Evolutionary conservation across 2,329 filamentous ascomycete genomes (phyloP).

Genomic region (Laburnicola sp.): DNA sequence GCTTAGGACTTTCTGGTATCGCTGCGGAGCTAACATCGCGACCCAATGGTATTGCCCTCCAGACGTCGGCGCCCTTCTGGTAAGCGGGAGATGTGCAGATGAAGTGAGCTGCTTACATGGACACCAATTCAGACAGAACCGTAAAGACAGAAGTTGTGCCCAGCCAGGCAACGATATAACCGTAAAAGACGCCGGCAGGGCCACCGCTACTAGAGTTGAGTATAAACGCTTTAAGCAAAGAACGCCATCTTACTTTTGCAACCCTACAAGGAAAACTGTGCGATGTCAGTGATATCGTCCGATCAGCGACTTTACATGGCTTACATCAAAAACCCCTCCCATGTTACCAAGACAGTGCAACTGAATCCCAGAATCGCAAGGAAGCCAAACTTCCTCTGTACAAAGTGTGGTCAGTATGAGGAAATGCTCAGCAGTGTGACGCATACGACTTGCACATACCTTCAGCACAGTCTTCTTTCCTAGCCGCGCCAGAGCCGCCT

Average conservation of each 20-base stretch:
- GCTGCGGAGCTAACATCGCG: constrained; percentile 40
- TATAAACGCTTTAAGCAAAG: too few species aligned
- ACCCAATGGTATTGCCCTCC: constrained; percentile 38
- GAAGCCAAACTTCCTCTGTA: constrained; percentile 17
- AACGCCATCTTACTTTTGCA: too few species aligned
- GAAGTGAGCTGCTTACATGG: constrained; percentile 18
- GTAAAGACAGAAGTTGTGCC: constrained; percentile 10
- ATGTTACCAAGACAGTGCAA: constrained; percentile 17
- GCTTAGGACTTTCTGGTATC: constrained; percentile 41
- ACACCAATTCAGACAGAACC: constrained; percentile 21
- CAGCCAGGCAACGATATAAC: constrained; percentile 15
- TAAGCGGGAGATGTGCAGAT: not conserved
- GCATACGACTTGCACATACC: not conserved
- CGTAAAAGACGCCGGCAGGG: constrained; percentile 14
- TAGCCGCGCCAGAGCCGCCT: not conserved
- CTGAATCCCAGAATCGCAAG: constrained; percentile 18
- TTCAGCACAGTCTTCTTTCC: not conserved
- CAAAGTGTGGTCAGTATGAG: not conserved
- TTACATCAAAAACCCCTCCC: constrained; percentile 11
- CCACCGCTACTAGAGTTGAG: constrained; percentile 14
- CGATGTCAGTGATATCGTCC: not conserved
- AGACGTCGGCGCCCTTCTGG: constrained; percentile 18
- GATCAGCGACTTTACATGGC: constrained; percentile 1
- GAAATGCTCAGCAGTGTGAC: too few species aligned
- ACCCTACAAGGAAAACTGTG: too few species aligned